Conservation (phyloP, 2,329 filamentous ascomycete species). For the Pseudonectria buxi region DNA sequence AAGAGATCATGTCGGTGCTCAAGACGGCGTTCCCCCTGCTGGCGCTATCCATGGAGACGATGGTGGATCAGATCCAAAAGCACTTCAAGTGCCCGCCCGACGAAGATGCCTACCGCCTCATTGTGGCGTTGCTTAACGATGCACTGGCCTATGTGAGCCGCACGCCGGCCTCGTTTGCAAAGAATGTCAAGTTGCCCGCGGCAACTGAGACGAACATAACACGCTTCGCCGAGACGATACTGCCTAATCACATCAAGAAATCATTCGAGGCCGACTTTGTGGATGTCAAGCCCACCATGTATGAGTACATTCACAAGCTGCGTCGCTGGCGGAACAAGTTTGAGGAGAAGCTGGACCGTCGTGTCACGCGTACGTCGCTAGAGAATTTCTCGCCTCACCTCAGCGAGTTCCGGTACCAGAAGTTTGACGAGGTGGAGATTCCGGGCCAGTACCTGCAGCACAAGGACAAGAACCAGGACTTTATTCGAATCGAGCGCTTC, state of each 20-base stretch:
- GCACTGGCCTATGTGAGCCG: slow-evolving; percentile 87
- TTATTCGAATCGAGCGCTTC: slow-evolving; percentile 95
- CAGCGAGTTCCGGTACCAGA: slow-evolving; percentile 94
- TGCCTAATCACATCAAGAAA: slow-evolving; percentile 89
- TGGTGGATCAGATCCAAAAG: slow-evolving; percentile 98
- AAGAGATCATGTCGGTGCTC: slow-evolving; percentile 89
- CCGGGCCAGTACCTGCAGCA: slow-evolving; percentile 95
- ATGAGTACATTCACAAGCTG: slow-evolving; percentile 95
- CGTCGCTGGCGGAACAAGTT: slow-evolving; percentile 96
- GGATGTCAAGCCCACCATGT: slow-evolving; percentile 89
- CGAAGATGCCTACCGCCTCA: slow-evolving; percentile 93
- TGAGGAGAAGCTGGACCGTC: slow-evolving; percentile 90
- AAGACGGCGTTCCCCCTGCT: slow-evolving; percentile 96
- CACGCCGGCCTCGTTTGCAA: slow-evolving; percentile 77
- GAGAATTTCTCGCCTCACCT: slow-evolving; percentile 85
- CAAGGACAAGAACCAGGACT: slow-evolving; percentile 98
- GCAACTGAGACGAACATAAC: slow-evolving; percentile 96
- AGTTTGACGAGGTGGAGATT: slow-evolving; percentile 97
- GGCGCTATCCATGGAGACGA: slow-evolving; percentile 96
- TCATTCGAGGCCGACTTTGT: slow-evolving; percentile 99
- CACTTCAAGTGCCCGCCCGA: slow-evolving; percentile 98
- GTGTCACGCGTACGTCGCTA: slow-evolving; percentile 64
- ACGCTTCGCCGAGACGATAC: slow-evolving; percentile 90
- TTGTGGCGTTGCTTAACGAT: slow-evolving; percentile 95
- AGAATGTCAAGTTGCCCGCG: slow-evolving; percentile 81